Percentiles rank a stretch among this genome's conserved stretches.
phyloP scores from a whole-genome alignment of 371 early-diverging fungal genomes.

The Phascolomyces articulosus region DNA sequence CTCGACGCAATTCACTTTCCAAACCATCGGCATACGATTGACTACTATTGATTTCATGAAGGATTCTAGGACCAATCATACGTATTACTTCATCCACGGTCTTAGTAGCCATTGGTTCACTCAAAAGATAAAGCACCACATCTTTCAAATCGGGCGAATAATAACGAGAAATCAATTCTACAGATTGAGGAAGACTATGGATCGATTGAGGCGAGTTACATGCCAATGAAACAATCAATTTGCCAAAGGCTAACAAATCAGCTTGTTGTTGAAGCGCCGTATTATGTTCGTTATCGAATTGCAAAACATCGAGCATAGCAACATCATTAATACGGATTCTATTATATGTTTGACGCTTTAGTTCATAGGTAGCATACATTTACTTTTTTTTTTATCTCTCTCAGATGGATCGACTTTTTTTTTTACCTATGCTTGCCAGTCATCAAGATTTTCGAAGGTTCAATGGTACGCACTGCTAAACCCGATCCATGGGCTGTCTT shows the following conservation, averaged over 20 bases:
- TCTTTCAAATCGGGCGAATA: slow-evolving; percentile 83
- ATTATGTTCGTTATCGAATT: slow-evolving; percentile 69
- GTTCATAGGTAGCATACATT: too few relatives aligned
- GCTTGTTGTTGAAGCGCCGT: slow-evolving; percentile 78
- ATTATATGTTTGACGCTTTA: too few relatives aligned
- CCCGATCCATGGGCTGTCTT: slow-evolving; percentile 82
- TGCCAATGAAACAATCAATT: slow-evolving; percentile 79
- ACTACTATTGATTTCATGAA: slow-evolving; percentile 71
- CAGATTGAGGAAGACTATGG: slow-evolving; percentile 70
- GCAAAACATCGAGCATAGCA: slow-evolving; percentile 85
- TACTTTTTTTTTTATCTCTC: too few relatives aligned
- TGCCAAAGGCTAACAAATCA: slow-evolving; percentile 89
- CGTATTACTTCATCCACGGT: slow-evolving; percentile 84
- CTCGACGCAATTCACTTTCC: slow-evolving; percentile 75
- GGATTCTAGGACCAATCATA: slow-evolving; percentile 78
- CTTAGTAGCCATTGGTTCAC: slow-evolving; percentile 76
- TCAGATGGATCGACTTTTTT: neutral
- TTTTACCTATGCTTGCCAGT: slow-evolving; percentile 80
- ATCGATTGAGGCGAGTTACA: slow-evolving; percentile 75
- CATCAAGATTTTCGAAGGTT: slow-evolving; percentile 81
- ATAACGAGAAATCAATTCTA: slow-evolving; percentile 74
- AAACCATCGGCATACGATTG: slow-evolving; percentile 76
- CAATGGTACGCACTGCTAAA: slow-evolving; percentile 78
- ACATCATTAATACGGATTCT: slow-evolving; percentile 84
- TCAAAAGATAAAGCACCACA: slow-evolving; percentile 79